A percentile compares a stretch with the other conserved stretches of the same genome.
Conservation (phyloP, 176 grass and related monocot species). For the Microstegium vimineum region DNA sequence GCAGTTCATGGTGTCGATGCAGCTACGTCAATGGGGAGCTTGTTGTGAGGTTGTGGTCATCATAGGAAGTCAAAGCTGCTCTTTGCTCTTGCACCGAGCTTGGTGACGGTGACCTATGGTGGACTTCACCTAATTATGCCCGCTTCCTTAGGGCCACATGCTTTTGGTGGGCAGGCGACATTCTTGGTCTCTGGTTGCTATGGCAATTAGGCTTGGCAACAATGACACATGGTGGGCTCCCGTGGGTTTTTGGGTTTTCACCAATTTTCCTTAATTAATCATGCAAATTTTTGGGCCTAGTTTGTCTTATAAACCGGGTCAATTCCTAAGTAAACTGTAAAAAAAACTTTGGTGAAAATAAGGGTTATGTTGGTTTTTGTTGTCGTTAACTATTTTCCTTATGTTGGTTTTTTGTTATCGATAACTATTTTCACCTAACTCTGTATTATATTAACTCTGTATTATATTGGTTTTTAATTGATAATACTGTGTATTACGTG, state of each 20-base stretch:
- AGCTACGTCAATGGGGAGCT: no score
- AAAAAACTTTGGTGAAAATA: background rate
- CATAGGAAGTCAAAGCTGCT: no score
- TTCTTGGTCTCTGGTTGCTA: no score
- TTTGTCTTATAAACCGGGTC: background rate
- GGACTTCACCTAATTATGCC: no score
- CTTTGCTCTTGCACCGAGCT: no score
- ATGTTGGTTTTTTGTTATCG: background rate
- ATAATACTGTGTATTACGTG: constrained; percentile 8
- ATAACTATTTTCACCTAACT: background rate
- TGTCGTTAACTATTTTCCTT: background rate
- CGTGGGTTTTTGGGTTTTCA: background rate
- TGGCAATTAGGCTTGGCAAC: no score
- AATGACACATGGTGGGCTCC: no score
- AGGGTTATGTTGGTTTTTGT: background rate
- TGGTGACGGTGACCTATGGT: no score
- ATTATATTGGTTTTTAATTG: constrained; percentile 2
- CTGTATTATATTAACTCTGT: constrained; percentile 8
- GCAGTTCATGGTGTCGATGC: no score
- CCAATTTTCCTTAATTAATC: background rate
- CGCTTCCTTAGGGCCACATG: no score
- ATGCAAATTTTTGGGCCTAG: background rate
- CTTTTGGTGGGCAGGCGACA: no score
- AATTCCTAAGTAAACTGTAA: background rate
- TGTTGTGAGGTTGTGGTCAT: no score